Percentiles rank a stretch among this genome's conserved stretches.
Conservation (phyloP, 2,329 filamentous ascomycete genomes). For the Aureobasidium sp. region DNA sequence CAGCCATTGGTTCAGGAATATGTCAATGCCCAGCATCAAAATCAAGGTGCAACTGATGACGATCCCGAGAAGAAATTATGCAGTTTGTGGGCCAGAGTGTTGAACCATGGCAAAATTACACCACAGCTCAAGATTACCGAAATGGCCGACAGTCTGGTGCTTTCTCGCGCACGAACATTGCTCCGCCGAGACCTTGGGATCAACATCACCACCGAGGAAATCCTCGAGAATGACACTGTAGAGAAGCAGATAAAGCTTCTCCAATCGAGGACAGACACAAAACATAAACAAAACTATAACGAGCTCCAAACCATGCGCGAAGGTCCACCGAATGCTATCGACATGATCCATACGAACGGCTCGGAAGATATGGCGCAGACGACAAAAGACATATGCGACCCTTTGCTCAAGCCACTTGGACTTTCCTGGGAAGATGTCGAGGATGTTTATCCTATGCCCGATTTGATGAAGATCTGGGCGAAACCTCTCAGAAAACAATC, state of each 20-base stretch:
- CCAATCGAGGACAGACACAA: conserved; percentile 22
- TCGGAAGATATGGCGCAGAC: conserved; percentile 22
- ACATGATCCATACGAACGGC: conserved; percentile 27
- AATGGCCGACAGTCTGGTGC: conserved; percentile 30
- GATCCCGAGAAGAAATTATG: background rate
- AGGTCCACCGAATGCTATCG: conserved; percentile 25
- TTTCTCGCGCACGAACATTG: conserved; percentile 25
- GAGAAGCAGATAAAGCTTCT: conserved; percentile 28
- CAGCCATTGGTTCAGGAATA: conserved; percentile 26
- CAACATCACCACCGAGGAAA: conserved; percentile 30
- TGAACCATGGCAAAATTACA: conserved; percentile 24
- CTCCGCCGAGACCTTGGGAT: conserved; percentile 26
- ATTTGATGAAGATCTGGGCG: conserved; percentile 30
- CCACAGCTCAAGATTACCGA: conserved; percentile 23
- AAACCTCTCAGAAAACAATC: conserved; percentile 26
- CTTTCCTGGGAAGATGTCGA: conserved; percentile 30
- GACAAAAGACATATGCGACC: conserved; percentile 23
- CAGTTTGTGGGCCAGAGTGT: conserved; percentile 28
- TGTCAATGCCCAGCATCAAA: conserved; percentile 23
- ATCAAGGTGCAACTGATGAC: background rate
- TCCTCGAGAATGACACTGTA: conserved; percentile 28
- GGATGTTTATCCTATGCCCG: conserved; percentile 29
- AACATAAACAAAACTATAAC: background rate
- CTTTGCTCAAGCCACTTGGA: conserved; percentile 22
- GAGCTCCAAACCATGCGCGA: conserved; percentile 21